Base-by-base conservation (phyloP, 1,139 yeast species). In the Yamadazyma triangularis region DNA sequence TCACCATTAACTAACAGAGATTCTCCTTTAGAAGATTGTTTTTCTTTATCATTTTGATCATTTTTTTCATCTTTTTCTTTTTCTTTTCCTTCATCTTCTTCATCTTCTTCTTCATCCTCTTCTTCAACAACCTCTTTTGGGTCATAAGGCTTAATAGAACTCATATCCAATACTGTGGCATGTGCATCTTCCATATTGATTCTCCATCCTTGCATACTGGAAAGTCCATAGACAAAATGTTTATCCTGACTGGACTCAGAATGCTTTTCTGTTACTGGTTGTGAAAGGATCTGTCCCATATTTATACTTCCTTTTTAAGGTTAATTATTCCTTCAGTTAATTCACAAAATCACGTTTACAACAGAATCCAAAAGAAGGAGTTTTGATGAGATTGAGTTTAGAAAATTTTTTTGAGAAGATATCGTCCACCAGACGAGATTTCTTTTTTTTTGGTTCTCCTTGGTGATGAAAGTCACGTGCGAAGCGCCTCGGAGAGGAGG, bases 151-250 rank as follows among this genome's bases (percentile, higher is more conserved):
- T 41, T 35, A 23, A 52, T 47, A 8, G 51, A 48, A 33, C 54
- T 48, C 45, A 78, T 47, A 47, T 78, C 70, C 45, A 86, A 70
- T 30, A 84, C 66, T 11, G 91, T 77, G 28, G 94, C 76, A 56
- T 91, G 98, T n/a, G 96, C 82, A 58, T 91, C 98, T 59, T 91
- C 98, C 98, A 91, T 91, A 39, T 86, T 78, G 53, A 88, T 80
- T 64, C 98, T 79, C 98, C 98, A 91, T 15, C 98, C 98, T 65
- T 91, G 98, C 98, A 91, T 91, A 41, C 91, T 80, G 27, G 96
- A 87, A 37, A 89, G 70, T 28, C 95, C 97, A 55, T 73, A 91
- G 12, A 85, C 76, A 37, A 85, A 70, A 45, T 77, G 63, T 33
- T 64, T 64, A 56, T 87, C 89, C 33, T 73, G 75, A 30, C 83